A percentile compares a stretch with the other conserved stretches of the same genome.
Conservation (phyloP, 495 filamentous ascomycete genomes). For the Aspergillus leporis region DNA sequence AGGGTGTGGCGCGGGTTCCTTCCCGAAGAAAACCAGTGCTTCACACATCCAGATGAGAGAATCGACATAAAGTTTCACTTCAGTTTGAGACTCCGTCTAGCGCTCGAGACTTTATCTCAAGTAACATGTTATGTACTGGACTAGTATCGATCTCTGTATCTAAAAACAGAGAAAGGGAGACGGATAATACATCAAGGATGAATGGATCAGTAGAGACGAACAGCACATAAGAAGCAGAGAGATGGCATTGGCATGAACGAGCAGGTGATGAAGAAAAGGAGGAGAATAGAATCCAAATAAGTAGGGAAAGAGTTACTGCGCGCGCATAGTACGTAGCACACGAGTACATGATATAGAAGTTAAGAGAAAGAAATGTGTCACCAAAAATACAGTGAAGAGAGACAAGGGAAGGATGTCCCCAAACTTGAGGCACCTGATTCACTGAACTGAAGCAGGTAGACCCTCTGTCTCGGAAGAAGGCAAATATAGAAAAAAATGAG, state of each 20-base stretch:
- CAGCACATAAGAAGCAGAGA: slow-evolving; percentile 3
- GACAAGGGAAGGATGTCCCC: slow-evolving; percentile 6
- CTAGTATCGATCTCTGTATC: slow-evolving; percentile 1
- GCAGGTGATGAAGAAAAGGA: not conserved
- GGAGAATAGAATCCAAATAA: slow-evolving; percentile 1
- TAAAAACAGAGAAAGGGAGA: not conserved
- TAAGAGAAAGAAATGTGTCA: not conserved
- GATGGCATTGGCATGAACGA: not conserved
- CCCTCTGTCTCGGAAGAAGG: not conserved
- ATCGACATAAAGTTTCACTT: not conserved
- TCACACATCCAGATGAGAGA: not conserved
- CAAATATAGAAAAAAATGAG: slow-evolving; percentile 14
- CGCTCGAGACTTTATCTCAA: slow-evolving; percentile 2
- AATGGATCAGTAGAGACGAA: slow-evolving; percentile 8
- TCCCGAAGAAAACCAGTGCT: not conserved
- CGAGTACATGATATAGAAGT: not conserved
- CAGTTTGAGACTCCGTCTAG: not conserved
- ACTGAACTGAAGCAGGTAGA: not conserved
- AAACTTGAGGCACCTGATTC: not conserved
- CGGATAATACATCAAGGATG: slow-evolving; percentile 7
- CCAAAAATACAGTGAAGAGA: slow-evolving; percentile 4
- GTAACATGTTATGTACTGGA: slow-evolving; percentile 4
- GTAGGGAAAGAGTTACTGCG: not conserved
- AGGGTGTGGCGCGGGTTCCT: no score
- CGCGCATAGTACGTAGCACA: not conserved